These are phyloP conservation scores for Xylariomycetidae sp. DNA, from an alignment of 2,329 filamentous ascomycete genomes.

Conservation along the genomic window DNA sequence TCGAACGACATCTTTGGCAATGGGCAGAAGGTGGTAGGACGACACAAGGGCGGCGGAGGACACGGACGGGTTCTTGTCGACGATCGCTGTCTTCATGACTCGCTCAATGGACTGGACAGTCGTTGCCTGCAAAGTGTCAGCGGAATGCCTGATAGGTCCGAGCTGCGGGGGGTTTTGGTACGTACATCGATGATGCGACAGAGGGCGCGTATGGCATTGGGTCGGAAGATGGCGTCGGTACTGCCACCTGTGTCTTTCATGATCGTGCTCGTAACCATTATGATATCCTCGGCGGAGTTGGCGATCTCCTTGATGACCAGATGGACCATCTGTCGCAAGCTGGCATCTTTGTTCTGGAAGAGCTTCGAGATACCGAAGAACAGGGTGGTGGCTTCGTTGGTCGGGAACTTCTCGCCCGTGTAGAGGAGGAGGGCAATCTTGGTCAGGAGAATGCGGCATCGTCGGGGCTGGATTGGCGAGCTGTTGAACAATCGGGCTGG, in stretches of 20 bases:
- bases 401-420: slow-evolving; percentile 94
- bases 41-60: slow-evolving; percentile 94
- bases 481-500: slow-evolving; percentile 94
- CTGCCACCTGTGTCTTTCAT: slow-evolving; percentile 99
- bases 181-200: slow-evolving; percentile 94
- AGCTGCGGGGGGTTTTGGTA: slow-evolving; percentile 9
- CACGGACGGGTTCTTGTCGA: slow-evolving; percentile 97
- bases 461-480: slow-evolving; percentile 91
- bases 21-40: slow-evolving; percentile 94
- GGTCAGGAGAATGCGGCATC: slow-evolving; percentile 94
- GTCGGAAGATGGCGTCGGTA: slow-evolving; percentile 87
- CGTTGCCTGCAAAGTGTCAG: slow-evolving; percentile 56
- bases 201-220: slow-evolving; percentile 91
- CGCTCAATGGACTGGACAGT: slow-evolving; percentile 97
- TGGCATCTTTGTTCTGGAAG: slow-evolving; percentile 99
- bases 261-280: slow-evolving; percentile 99
- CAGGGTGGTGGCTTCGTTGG: slow-evolving; percentile 92
- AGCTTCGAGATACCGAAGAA: slow-evolving; percentile 99
- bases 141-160: neutral
- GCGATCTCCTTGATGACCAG: slow-evolving; percentile 97
- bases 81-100: slow-evolving; percentile 97
- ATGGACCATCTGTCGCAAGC: slow-evolving; percentile 97
- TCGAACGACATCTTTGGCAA: slow-evolving; percentile 89
- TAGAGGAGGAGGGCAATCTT: slow-evolving; percentile 96
- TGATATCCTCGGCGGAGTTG: slow-evolving; percentile 93